Percentiles rank a stretch among this genome's conserved stretches.
phyloP scores from a whole-genome alignment of 495 filamentous ascomycete species.

The Aspergillus nanangensis region DNA sequence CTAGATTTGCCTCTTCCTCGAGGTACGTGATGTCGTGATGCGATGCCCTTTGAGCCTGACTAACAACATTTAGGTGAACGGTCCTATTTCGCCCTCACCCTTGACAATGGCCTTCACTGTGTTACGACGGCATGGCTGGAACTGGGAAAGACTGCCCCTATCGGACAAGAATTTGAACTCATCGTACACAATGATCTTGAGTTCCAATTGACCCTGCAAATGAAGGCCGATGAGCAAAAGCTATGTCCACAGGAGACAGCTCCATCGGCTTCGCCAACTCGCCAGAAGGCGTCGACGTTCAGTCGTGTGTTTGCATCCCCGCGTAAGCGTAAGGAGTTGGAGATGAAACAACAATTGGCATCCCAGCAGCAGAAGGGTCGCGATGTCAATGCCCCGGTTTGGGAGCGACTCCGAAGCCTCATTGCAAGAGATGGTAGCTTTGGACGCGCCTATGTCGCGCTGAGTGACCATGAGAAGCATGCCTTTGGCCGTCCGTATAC shows the following conservation, averaged over 20 bases:
- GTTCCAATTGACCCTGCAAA: constrained; percentile 94
- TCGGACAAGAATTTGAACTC: constrained; percentile 97
- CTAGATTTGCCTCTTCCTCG: constrained; percentile 85
- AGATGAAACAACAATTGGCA: constrained; percentile 73
- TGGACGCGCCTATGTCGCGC: constrained; percentile 82
- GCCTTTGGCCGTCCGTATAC: constrained; percentile 84
- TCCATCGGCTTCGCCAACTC: constrained; percentile 44
- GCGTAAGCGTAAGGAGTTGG: constrained; percentile 90
- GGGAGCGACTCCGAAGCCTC: constrained; percentile 81
- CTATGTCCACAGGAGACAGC: constrained; percentile 44
- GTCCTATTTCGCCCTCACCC: constrained; percentile 86
- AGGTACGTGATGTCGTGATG: constrained; percentile 69
- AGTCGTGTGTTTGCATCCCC: constrained; percentile 90
- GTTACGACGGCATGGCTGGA: constrained; percentile 96
- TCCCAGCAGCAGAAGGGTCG: constrained; percentile 64
- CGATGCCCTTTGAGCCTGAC: background rate
- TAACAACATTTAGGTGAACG: constrained; percentile 61
- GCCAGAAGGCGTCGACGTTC: constrained; percentile 79
- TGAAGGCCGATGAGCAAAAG: constrained; percentile 78
- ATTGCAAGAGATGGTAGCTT: constrained; percentile 91
- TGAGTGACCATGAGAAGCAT: constrained; percentile 83
- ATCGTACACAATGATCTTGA: constrained; percentile 95
- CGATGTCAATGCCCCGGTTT: constrained; percentile 61
- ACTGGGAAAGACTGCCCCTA: constrained; percentile 86
- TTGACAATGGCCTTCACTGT: constrained; percentile 96